These are phyloP conservation scores for Tetrapyrgos nigripes DNA, from an alignment of 1,284 basidiomycete genomes.

Conservation along the genomic window DNA sequence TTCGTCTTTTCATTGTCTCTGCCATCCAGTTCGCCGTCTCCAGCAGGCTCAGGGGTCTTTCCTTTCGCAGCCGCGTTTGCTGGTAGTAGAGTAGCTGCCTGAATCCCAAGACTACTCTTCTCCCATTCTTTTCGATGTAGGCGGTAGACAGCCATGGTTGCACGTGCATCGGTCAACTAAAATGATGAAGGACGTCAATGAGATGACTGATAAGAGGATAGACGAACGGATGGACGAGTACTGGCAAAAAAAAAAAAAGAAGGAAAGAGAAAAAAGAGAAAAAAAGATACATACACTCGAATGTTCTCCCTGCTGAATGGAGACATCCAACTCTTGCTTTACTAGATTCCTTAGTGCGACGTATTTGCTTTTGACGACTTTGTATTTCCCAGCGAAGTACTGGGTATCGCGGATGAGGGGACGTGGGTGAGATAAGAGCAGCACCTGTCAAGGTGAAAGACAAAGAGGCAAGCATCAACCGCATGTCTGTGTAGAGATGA, in stretches of 20 bases:
- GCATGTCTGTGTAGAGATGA: too few relatives aligned
- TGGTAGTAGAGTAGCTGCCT: constrained; percentile 34
- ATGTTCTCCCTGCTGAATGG: constrained; percentile 91
- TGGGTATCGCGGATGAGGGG: too few relatives aligned
- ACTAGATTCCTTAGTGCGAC: constrained; percentile 88
- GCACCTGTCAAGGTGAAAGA: constrained; percentile 88
- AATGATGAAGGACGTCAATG: too few relatives aligned
- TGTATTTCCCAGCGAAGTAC: too few relatives aligned
- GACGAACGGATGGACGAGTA: constrained; percentile 42
- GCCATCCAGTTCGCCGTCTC: constrained; percentile 21
- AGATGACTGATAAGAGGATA: too few relatives aligned
- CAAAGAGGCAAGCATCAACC: constrained; percentile 53
- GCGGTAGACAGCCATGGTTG: constrained; percentile 95
- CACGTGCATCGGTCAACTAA: too few relatives aligned
- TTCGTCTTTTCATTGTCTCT: neutral
- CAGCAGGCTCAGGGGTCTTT: neutral
- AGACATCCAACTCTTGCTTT: constrained; percentile 80
- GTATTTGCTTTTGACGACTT: too few relatives aligned
- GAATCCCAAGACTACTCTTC: constrained; percentile 41
- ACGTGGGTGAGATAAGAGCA: too few relatives aligned
- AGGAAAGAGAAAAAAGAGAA: constrained; percentile 6
- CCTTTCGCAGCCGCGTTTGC: constrained; percentile 1
- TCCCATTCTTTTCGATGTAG: constrained; percentile 92
- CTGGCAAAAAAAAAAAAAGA: neutral
- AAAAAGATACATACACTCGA: constrained; percentile 85